Conservation (phyloP, 176 grass and related monocot species). For the Raddia guianensis region DNA sequence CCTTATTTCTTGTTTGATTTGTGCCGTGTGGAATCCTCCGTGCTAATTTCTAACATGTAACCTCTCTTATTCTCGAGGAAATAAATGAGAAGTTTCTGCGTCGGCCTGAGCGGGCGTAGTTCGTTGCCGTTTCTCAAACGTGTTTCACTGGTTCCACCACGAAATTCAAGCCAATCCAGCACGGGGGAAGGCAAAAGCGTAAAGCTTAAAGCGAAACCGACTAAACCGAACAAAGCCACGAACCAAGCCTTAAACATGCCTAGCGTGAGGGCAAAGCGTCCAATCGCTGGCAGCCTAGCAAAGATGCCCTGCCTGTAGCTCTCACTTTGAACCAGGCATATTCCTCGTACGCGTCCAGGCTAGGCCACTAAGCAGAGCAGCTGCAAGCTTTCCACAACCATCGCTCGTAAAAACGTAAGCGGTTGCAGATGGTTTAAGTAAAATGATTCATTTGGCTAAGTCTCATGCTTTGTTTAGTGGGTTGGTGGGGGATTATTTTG, state of each 20-base stretch:
- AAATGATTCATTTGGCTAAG: too few species aligned
- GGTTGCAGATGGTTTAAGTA: too few species aligned
- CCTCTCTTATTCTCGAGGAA: not conserved
- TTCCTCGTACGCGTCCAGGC: conserved; percentile 12
- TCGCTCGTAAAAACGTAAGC: not conserved
- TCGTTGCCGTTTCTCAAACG: not conserved
- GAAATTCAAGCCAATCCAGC: not conserved
- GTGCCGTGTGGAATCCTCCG: not conserved
- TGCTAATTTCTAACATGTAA: not conserved
- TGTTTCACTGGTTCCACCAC: not conserved
- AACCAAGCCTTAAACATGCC: not conserved
- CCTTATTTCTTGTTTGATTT: not conserved
- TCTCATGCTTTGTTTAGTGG: too few species aligned
- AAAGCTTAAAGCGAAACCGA: not conserved
- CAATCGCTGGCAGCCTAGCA: not conserved
- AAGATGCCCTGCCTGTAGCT: not conserved
- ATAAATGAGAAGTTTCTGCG: not conserved
- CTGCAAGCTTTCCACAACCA: not conserved
- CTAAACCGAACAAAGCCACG: not conserved
- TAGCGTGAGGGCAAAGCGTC: conserved; percentile 8
- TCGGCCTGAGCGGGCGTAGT: not conserved
- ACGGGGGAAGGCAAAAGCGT: not conserved
- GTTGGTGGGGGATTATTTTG: too few species aligned
- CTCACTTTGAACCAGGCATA: conserved; percentile 24
- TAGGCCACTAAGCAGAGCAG: not conserved